Conservation (phyloP, 2,329 filamentous ascomycete species). For the Cordyceps javanica region DNA sequence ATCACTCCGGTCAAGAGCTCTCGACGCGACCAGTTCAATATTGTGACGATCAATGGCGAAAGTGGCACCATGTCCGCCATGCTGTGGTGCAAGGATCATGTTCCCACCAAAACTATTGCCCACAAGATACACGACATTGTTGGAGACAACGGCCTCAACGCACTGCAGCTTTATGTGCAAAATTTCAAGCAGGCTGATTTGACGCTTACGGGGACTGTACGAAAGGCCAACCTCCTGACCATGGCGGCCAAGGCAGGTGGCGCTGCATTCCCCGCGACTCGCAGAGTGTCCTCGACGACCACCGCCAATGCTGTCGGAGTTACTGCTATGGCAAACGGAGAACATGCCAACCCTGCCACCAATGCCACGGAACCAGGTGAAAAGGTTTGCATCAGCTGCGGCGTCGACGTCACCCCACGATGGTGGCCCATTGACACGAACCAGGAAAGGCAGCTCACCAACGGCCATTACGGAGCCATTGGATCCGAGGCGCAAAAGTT, state of each 20-base stretch:
- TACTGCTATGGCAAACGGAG: constrained; percentile 16
- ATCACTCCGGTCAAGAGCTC: constrained; percentile 85
- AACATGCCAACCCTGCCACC: constrained; percentile 21
- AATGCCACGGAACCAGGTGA: constrained; percentile 34
- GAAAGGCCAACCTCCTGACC: constrained; percentile 77
- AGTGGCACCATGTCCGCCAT: constrained; percentile 76
- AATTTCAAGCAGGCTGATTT: constrained; percentile 95
- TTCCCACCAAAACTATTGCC: constrained; percentile 62
- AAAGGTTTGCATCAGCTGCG: constrained; percentile 58
- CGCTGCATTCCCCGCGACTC: constrained; percentile 27
- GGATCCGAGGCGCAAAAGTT: constrained; percentile 54
- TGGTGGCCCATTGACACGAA: constrained; percentile 59
- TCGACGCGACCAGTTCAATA: constrained; percentile 71
- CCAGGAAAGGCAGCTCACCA: constrained; percentile 46
- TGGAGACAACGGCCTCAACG: constrained; percentile 65
- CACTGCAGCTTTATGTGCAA: constrained; percentile 78
- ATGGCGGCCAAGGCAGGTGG: constrained; percentile 51
- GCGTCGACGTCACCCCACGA: constrained; percentile 65
- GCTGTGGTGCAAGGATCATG: constrained; percentile 88
- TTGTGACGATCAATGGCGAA: constrained; percentile 75
- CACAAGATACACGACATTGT: constrained; percentile 75
- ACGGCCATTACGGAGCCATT: constrained; percentile 43
- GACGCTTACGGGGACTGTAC: constrained; percentile 81
- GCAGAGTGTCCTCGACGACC: constrained; percentile 52
- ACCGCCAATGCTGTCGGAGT: constrained; percentile 23